Evolutionary conservation across 2,329 filamentous ascomycete species (phyloP).

Genomic region (Curvularia sp.): DNA sequence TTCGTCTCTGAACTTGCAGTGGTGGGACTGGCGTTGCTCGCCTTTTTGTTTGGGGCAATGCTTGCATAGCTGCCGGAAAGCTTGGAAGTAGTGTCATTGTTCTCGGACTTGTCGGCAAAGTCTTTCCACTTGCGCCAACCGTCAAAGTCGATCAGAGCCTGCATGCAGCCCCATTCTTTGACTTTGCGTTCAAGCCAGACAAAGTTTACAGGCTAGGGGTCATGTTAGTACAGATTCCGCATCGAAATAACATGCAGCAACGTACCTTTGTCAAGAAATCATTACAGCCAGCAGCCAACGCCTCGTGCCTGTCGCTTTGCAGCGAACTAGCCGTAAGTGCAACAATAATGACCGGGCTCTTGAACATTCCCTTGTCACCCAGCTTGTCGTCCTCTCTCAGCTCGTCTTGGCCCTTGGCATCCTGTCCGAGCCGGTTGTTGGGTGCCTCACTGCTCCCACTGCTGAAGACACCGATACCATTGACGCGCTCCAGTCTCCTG

Average conservation of each 20-base stretch:
- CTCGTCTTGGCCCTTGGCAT: conserved; percentile 46
- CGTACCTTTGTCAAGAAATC: conserved; percentile 96
- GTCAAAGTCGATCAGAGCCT: conserved; percentile 97
- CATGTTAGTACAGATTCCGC: conserved; percentile 28
- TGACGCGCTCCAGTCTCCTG: conserved; percentile 83
- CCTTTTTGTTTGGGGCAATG: conserved; percentile 39
- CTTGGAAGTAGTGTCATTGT: conserved; percentile 45
- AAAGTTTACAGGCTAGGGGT: conserved; percentile 85
- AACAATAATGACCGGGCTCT: conserved; percentile 97
- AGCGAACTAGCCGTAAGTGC: conserved; percentile 92
- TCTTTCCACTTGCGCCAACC: conserved; percentile 98
- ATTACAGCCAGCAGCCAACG: conserved; percentile 93
- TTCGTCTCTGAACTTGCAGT: conserved; percentile 33
- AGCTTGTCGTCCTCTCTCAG: conserved; percentile 71
- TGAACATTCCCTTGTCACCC: conserved; percentile 74
- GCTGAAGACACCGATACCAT: conserved; percentile 89
- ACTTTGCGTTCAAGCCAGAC: conserved; percentile 97
- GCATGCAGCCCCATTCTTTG: conserved; percentile 99
- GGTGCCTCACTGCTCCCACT: conserved; percentile 56
- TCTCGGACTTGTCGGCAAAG: conserved; percentile 58
- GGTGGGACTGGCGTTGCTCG: conserved; percentile 24
- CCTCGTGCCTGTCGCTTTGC: conserved; percentile 94
- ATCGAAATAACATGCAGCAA: neutral
- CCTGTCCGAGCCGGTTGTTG: conserved; percentile 47
- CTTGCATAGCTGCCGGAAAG: conserved; percentile 43